Conservation (phyloP, 805 yeast genomes). For the Soucietia sequanensis region DNA sequence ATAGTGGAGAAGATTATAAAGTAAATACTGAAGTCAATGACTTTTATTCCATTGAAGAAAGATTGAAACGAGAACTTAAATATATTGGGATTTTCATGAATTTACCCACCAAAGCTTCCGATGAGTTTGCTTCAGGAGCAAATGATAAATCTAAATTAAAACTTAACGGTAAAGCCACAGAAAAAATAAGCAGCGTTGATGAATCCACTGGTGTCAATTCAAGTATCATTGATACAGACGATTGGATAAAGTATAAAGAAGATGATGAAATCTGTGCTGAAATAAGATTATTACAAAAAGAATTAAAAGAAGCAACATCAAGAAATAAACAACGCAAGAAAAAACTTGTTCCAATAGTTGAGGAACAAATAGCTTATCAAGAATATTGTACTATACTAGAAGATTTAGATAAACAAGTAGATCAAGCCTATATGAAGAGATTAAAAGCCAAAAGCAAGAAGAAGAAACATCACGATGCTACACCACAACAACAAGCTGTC, state of each 20-base stretch:
- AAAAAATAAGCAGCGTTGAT: conserved; percentile 16
- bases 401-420: conserved; percentile 94
- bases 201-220: conserved; percentile 36
- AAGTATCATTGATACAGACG: conserved; percentile 52
- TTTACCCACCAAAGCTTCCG: conserved; percentile 34
- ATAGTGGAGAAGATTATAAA: conserved; percentile 33
- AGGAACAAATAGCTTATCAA: conserved; percentile 91
- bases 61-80: conserved; percentile 81
- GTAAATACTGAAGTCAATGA: conserved; percentile 54
- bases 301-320: conserved; percentile 57
- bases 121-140: too few relatives aligned
- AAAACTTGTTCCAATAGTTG: conserved; percentile 65
- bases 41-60: conserved; percentile 79
- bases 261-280: conserved; percentile 94
- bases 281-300: conserved; percentile 67
- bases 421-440: conserved; percentile 85
- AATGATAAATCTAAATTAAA: conserved; percentile 23
- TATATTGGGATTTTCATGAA: conserved; percentile 89
- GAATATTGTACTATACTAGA: conserved; percentile 88
- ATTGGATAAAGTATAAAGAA: conserved; percentile 77
- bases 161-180: conserved; percentile 20
- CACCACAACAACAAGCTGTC: conserved; percentile 63
- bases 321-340: conserved; percentile 69
- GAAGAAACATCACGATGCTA: conserved; percentile 47
- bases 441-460: conserved; percentile 69